Percentiles rank a stretch among this genome's conserved stretches.
Conservation (phyloP, 2,329 filamentous ascomycete species). For the Thelonectria blattea region DNA sequence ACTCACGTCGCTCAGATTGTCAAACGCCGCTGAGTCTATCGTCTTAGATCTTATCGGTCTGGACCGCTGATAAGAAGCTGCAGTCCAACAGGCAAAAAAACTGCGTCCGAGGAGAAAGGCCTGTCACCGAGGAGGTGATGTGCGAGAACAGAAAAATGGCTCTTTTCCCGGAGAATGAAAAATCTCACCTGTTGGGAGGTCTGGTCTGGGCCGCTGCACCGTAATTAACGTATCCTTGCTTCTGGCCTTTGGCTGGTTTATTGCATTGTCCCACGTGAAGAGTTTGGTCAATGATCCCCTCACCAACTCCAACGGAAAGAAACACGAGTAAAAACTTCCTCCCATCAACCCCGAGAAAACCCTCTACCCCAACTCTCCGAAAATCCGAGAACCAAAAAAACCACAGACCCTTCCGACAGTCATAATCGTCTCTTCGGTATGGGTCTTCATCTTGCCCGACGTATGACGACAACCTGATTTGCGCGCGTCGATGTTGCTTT, state of each 20-base stretch:
- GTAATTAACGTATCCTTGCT: too few species aligned
- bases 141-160: neutral
- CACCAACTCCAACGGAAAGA: neutral
- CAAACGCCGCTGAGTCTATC: neutral
- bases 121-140: conserved; percentile 1
- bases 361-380: neutral
- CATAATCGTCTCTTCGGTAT: conserved; percentile 13
- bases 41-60: conserved; percentile 12
- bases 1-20: neutral
- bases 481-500: conserved; percentile 19
- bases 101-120: conserved; percentile 18
- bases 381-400: conserved; percentile 15
- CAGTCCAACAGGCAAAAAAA: neutral
- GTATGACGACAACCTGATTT: conserved; percentile 30
- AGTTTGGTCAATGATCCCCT: neutral
- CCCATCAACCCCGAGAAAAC: neutral
- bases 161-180: neutral
- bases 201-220: neutral
- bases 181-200: neutral
- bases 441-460: conserved; percentile 31
- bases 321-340: neutral
- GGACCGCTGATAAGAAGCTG: neutral
- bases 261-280: too few species aligned
- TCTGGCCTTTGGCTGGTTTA: too few species aligned
- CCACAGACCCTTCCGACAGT: neutral